Base-by-base conservation (phyloP, 805 yeast species). In the Maudiozyma barnettii region DNA sequence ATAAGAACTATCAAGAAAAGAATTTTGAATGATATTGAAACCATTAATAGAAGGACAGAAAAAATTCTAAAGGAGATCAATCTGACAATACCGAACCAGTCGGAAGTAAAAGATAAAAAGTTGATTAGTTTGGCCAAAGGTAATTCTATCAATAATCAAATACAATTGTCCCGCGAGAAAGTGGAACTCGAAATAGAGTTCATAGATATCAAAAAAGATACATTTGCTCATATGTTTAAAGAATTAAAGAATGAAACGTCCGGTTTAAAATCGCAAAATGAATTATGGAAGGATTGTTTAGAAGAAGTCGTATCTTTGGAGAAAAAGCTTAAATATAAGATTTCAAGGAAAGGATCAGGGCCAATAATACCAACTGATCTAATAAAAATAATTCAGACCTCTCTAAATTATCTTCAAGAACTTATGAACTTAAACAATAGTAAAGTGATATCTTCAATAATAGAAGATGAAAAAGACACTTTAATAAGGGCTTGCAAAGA, bases 281-380 rank as follows among this genome's bases (percentile, higher is more conserved):
- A 50, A 26, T 20, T 47, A 10, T 64, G 68, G 68, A 45, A 48
- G 6, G 59, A 59, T 18, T 55, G 56, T 16, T 41, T 57, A 7
- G 44, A 46, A 4, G 29, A 41, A 14, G 51, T 63, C 14, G 45
- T 47, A 36, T 46, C 47, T 5, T 44, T 63, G n/a, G 67, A 63
- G 46, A 47, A 41, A 13, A 44, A 48, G 22, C 39, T 59, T 10
- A 18, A 44, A 16, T 26, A 37, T 18, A 26, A 44, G 19, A 39
- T 46, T 8, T 13, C 44, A 8, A 35, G 23, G 20, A 33, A 22
- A n/a, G 10, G 21, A 4, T 19, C 16, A 7, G 9, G n/a, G 18
- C 19, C 4, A 40, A 4, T 45, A 8, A 1, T 3, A 2, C 37
- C 44, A 5, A 13, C 20, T 9, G 7, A 7, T 2, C 13, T 45